Evolutionary conservation across 495 filamentous ascomycete species (phyloP).

Genomic region (Neurospora terricola): DNA sequence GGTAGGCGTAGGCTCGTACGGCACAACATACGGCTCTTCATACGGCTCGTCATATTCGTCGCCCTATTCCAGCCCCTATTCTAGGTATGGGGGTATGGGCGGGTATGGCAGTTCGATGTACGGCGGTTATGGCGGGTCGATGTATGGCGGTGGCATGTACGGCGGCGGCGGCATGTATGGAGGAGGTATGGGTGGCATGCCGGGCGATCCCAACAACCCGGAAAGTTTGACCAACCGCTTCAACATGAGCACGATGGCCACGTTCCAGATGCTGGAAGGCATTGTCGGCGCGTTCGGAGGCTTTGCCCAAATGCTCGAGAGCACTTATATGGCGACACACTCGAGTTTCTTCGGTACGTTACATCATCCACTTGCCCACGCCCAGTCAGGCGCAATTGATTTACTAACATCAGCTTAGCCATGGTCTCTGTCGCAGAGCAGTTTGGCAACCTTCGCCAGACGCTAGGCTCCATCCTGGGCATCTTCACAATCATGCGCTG

Average conservation of each 20-base stretch:
- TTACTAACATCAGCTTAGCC: slow-evolving; percentile 43
- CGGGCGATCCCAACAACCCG: slow-evolving; percentile 75
- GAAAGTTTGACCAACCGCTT: slow-evolving; percentile 87
- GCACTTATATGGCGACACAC: slow-evolving; percentile 99
- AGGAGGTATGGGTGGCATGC: slow-evolving; percentile 41
- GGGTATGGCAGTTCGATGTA: slow-evolving; percentile 25
- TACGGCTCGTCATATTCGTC: slow-evolving; percentile 36
- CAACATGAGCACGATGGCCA: slow-evolving; percentile 86
- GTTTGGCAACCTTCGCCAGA: slow-evolving; percentile 83
- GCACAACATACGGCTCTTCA: slow-evolving; percentile 15
- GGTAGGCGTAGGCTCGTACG: slow-evolving; percentile 27
- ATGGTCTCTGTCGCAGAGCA: slow-evolving; percentile 99
- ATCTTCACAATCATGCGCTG: slow-evolving; percentile 95
- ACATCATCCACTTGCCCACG: background rate
- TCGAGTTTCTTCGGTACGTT: slow-evolving; percentile 92
- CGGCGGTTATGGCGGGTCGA: slow-evolving; percentile 28
- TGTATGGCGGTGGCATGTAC: slow-evolving; percentile 58
- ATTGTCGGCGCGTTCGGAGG: slow-evolving; percentile 97
- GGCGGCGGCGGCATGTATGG: slow-evolving; percentile 50
- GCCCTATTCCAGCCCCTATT: slow-evolving; percentile 40
- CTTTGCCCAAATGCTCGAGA: slow-evolving; percentile 98
- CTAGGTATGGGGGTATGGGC: slow-evolving; percentile 34
- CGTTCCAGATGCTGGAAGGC: slow-evolving; percentile 97
- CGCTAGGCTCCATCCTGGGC: slow-evolving; percentile 88
- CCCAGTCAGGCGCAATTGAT: background rate